Percentiles rank a stretch among this genome's conserved stretches.
phyloP scores from a whole-genome alignment of 2,329 filamentous ascomycete species.

The Phialocephala subalpina region DNA sequence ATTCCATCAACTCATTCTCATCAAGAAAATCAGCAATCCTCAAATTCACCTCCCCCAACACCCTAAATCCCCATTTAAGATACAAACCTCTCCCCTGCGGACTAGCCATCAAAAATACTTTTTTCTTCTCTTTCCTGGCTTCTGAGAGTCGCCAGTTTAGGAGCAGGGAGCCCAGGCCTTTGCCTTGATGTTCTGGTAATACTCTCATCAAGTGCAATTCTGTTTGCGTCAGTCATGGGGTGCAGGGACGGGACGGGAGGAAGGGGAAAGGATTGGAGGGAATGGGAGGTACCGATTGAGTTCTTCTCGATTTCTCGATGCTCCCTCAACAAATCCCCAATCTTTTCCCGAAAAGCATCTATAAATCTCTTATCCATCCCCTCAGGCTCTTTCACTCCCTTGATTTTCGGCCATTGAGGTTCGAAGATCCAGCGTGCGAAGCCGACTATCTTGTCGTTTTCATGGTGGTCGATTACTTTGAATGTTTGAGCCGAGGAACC shows the following conservation, averaged over 20 bases:
- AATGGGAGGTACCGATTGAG: not conserved
- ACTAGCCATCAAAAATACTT: constrained; percentile 4
- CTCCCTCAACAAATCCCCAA: not conserved
- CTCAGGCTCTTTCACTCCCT: not conserved
- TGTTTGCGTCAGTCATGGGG: not conserved
- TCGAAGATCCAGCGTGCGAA: not conserved
- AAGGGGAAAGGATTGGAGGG: not conserved
- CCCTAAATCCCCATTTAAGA: not conserved
- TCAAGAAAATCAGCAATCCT: not conserved
- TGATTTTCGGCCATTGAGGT: not conserved
- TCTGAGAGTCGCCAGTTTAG: not conserved
- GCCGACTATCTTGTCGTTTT: not conserved
- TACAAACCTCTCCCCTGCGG: constrained; percentile 2
- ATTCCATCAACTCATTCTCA: not conserved
- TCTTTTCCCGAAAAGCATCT: not conserved
- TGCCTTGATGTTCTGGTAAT: not conserved
- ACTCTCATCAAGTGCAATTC: constrained; percentile 9
- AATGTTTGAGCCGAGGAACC: no score
- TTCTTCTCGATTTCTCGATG: not conserved
- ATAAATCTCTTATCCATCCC: not conserved
- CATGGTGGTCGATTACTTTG: no score
- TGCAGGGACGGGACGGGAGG: no score
- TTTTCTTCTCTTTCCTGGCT: not conserved
- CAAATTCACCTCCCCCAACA: constrained; percentile 11
- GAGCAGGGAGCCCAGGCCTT: not conserved